A percentile compares a stretch with the other conserved stretches of the same genome.
Evolutionary conservation across 108 stramenopile species (phyloP).

Genomic region (Schizochytrium sp.): DNA sequence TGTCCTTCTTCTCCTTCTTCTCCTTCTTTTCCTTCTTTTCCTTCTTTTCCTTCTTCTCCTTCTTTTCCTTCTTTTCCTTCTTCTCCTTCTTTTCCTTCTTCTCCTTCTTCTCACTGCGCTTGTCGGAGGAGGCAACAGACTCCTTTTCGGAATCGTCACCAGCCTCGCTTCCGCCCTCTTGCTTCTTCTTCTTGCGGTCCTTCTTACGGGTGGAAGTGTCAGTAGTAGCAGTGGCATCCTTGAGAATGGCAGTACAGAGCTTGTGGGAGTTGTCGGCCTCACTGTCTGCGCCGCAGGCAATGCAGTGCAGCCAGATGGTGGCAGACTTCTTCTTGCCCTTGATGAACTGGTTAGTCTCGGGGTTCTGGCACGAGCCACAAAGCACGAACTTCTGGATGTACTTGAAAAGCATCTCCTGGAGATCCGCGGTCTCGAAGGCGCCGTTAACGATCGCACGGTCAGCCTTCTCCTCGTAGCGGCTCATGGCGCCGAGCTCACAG

Average conservation of each 20-base stretch:
- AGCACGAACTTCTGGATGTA: slow-evolving; percentile 96
- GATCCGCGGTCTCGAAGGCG: slow-evolving; percentile 86
- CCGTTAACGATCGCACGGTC: slow-evolving; percentile 98
- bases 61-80: slow-evolving; percentile 74
- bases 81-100: slow-evolving; percentile 67
- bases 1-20: slow-evolving; percentile 74
- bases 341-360: slow-evolving; percentile 97
- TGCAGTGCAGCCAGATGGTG: slow-evolving; percentile 91
- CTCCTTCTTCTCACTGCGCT: slow-evolving; percentile 63
- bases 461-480: slow-evolving; percentile 89
- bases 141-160: slow-evolving; percentile 75
- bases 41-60: slow-evolving; percentile 69
- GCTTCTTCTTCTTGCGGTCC: slow-evolving; percentile 76
- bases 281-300: slow-evolving; percentile 95
- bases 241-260: slow-evolving; percentile 71
- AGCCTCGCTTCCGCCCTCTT: slow-evolving; percentile 79
- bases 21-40: slow-evolving; percentile 72
- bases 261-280: slow-evolving; percentile 95
- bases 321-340: slow-evolving; percentile 80
- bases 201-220: slow-evolving; percentile 77
- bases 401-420: slow-evolving; percentile 89
- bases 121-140: slow-evolving; percentile 68
- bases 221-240: slow-evolving; percentile 67
- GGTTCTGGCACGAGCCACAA: slow-evolving; percentile 94
- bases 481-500: slow-evolving; percentile 96